Evolutionary conservation across 2,329 filamentous ascomycete species (phyloP), one percentile per base, ranked within the genome.

Genomic region (Tolypocladium ovalisporum): DNA sequence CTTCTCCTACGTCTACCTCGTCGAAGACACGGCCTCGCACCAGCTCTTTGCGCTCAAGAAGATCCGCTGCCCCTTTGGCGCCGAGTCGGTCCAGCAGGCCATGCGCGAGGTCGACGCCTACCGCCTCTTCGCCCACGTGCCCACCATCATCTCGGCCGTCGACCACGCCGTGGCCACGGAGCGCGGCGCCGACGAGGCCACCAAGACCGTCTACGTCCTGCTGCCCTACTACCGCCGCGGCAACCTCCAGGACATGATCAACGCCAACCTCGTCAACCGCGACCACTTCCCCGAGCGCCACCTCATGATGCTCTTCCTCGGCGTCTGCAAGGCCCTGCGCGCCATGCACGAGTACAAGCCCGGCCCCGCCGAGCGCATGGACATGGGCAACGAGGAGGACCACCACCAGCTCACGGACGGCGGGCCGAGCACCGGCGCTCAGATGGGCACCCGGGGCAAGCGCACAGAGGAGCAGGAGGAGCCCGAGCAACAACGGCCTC

Each of bases 31-130:
- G 53, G 79, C 84, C 56, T 88, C 85, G 55, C 88, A 89, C 59
- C 85, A 93, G 66, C 83, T 96, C 52, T 93, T 96, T 72, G 94
- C 94, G 22, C 85, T 97, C 61, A 99, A 99, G 75, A 99, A 99
- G 81, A 99, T 99, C 73, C 87, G 93, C 70, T 99, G 94, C 79
- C 93, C 94, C 5, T 97, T 99, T 68, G 94, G 94, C 63, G 88
- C 94, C 73, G 94, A 99, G 78, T 96, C 90, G 32, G 93, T 99
- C 59, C 86, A 90, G 63, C 90, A 90, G 71, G 94, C 94, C 55
- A 87, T 97, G 80, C 93, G 93, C 72, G 94, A 99, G 77, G 94
- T 97, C 61, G 93, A 97, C 72, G 93, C 94, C 54, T 99, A 99
- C 78, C 87, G 87, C 63, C 84, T 97, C 59, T 99, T 99, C 76